Evolutionary conservation across 192 early-diverging fungal genomes (phyloP).

Genomic region (Phlyctochytrium planicorne): DNA sequence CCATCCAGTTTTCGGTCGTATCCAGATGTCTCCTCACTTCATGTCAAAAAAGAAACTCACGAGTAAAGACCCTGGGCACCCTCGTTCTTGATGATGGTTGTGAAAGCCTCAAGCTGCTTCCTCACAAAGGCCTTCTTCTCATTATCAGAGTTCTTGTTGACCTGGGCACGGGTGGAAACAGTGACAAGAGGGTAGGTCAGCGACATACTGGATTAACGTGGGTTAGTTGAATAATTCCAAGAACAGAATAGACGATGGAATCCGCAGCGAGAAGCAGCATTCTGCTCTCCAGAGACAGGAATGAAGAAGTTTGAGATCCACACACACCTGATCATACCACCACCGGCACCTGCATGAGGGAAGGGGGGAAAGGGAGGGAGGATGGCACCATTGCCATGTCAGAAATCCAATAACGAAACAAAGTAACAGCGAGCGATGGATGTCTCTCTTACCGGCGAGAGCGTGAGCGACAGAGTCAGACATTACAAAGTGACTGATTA

Average conservation of each 20-base stretch:
- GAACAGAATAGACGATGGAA: too few relatives aligned
- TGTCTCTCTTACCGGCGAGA: slow-evolving; percentile 47
- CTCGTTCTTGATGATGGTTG: slow-evolving; percentile 87
- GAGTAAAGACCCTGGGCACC: slow-evolving; percentile 88
- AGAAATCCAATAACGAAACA: too few relatives aligned
- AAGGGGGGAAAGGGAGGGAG: slow-evolving; percentile 4
- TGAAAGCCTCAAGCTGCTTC: slow-evolving; percentile 74
- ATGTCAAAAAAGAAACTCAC: slow-evolving; percentile 44
- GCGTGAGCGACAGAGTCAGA: slow-evolving; percentile 65
- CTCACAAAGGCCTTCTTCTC: neutral
- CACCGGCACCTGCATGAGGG: slow-evolving; percentile 36
- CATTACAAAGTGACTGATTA: slow-evolving; percentile 25
- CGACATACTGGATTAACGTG: slow-evolving; percentile 67
- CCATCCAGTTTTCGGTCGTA: too few relatives aligned
- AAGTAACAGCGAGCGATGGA: too few relatives aligned
- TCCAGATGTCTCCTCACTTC: neutral
- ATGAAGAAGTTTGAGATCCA: neutral
- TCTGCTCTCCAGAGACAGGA: neutral
- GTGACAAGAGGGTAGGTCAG: slow-evolving; percentile 83
- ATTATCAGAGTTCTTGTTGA: slow-evolving; percentile 30
- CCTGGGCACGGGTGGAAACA: slow-evolving; percentile 47
- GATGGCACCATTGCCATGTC: neutral
- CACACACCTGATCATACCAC: slow-evolving; percentile 37
- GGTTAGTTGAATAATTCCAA: too few relatives aligned
- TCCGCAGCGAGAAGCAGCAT: slow-evolving; percentile 34